Conservation (phyloP, 2,329 filamentous ascomycete genomes). For the Macrophomina phaseolina region DNA sequence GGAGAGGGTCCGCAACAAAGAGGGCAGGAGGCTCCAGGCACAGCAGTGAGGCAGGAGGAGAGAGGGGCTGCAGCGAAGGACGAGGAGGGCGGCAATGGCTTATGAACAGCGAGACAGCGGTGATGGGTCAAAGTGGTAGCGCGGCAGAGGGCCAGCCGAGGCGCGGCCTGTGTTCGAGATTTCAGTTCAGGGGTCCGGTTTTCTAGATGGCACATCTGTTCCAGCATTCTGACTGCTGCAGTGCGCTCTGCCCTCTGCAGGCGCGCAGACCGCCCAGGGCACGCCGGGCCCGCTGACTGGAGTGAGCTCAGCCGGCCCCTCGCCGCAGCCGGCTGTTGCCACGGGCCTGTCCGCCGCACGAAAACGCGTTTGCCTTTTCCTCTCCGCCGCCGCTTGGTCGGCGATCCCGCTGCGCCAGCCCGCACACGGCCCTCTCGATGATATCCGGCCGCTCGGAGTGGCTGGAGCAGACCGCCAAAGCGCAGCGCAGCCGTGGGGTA, state of each 20-base stretch:
- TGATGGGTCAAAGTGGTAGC: not conserved
- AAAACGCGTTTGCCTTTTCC: not conserved
- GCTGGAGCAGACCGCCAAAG: conserved; percentile 27
- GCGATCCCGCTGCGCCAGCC: conserved; percentile 23
- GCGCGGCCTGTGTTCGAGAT: conserved; percentile 23
- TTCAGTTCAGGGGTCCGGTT: conserved; percentile 26
- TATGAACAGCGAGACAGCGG: conserved; percentile 10
- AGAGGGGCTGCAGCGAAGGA: not conserved
- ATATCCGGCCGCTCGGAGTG: conserved; percentile 21
- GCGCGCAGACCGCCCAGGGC: not conserved
- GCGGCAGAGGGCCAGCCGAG: conserved; percentile 2
- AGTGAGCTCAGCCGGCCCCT: not conserved
- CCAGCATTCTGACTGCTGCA: not conserved
- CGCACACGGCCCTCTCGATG: not conserved
- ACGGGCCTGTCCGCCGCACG: conserved; percentile 13
- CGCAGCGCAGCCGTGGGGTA: conserved; percentile 23
- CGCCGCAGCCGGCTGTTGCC: too few species aligned
- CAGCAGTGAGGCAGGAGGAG: not conserved
- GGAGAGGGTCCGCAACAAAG: conserved; percentile 5
- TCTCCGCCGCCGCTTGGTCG: conserved; percentile 11
- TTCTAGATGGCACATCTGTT: conserved; percentile 22
- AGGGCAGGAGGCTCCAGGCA: conserved; percentile 18
- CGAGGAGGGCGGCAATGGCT: conserved; percentile 15
- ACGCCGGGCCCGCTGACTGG: conserved; percentile 9
- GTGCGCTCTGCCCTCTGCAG: not conserved